Evolutionary conservation across 306 rosid genomes (phyloP), one percentile per base, ranked within the genome.

Genomic region (Trifolium dubium): DNA sequence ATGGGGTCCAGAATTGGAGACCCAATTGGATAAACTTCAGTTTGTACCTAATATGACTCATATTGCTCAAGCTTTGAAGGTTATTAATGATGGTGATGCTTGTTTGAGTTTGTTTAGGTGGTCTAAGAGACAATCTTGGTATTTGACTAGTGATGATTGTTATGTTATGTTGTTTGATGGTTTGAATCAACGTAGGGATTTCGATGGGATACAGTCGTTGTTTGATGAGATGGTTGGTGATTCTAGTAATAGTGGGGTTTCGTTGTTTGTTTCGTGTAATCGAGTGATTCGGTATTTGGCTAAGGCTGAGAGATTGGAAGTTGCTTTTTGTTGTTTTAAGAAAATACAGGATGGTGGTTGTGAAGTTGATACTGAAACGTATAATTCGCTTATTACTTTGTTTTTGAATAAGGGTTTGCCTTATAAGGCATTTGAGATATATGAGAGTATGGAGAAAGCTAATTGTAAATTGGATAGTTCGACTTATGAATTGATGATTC

Each of bases 1-100:
- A 83, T 93, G 98, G 98, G 97, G 98, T 28, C 98, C 98, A 2
- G 97, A 93, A 73, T 82, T 93, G 87, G 98, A 93, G 77, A 85
- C 92, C 75, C 97, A 93, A 44, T 84, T 93, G 81, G 98, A 89
- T 67, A 89, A 85, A 59, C 89, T 93, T 10, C 98, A 91, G 53
- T 93, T 93, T 82, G 78, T 89, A 9, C 97, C 97, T 0, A 93
- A 84, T 78, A 91, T 88, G 91, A 86, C 60, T 77, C 97, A 91
- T 66, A 65, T 91, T 23, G 77, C 82, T 69, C 97, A 93, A 64
- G 85, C 92, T 1, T 71, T 91, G 86, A 89, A 88, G 86, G 73
- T 91, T 54, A 64, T 91, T 54, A 79, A 74, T 46, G 97, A 89
- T 5, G 59, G 80, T 64, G 94, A 93, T 54, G 91, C 87, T 6